These are phyloP conservation scores for Penicillium sp. DNA, from an alignment of 2,329 filamentous ascomycete genomes.

Conservation along the genomic window DNA sequence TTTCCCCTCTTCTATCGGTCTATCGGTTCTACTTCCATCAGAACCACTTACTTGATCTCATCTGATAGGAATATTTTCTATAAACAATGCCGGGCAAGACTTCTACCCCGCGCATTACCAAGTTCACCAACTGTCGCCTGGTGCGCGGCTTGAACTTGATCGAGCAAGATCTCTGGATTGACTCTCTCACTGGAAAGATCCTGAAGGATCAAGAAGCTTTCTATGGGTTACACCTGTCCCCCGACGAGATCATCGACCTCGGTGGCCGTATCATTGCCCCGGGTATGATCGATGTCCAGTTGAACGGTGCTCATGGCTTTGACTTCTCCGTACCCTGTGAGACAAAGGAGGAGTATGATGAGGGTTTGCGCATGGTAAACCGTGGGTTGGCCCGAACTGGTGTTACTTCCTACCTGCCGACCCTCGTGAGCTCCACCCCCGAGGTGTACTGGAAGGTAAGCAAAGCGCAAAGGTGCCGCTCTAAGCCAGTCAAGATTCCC, in stretches of 20 bases:
- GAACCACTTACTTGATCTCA: neutral
- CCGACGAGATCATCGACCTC: constrained; percentile 74
- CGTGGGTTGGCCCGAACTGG: constrained; percentile 70
- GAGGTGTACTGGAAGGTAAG: constrained; percentile 74
- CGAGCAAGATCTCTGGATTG: constrained; percentile 82
- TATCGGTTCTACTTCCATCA: neutral
- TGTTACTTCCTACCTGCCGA: constrained; percentile 84
- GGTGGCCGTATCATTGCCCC: constrained; percentile 79
- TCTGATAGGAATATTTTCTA: constrained; percentile 10
- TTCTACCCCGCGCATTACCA: constrained; percentile 60
- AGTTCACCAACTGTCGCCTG: constrained; percentile 84
- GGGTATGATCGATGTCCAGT: constrained; percentile 84
- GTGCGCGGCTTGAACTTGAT: constrained; percentile 67
- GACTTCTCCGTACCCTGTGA: constrained; percentile 77
- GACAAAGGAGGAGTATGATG: constrained; percentile 65
- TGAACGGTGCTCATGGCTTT: constrained; percentile 90
- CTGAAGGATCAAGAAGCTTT: constrained; percentile 65
- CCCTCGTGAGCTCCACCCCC: constrained; percentile 69
- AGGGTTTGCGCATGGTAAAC: constrained; percentile 70
- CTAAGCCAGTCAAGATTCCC: neutral
- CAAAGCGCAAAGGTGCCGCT: neutral
- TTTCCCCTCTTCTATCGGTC: neutral
- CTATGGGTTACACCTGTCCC: constrained; percentile 48
- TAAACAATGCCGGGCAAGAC: constrained; percentile 38
- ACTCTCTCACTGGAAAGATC: constrained; percentile 76